Evolutionary conservation across 2,329 filamentous ascomycete genomes (phyloP).

Genomic region (Tolypocladium tropicale): DNA sequence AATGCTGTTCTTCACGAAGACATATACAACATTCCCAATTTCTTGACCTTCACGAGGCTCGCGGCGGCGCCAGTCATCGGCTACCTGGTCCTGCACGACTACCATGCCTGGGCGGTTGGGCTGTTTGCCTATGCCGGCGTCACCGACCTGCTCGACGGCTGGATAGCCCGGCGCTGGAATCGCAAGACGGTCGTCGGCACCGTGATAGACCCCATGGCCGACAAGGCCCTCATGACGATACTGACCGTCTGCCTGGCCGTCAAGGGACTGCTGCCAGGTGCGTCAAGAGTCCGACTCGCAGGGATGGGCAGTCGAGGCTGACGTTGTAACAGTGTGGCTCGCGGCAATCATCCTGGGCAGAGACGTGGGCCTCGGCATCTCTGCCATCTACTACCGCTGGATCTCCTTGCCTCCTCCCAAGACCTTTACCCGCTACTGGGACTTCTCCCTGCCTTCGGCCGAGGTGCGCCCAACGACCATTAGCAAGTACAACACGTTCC

Average conservation of each 20-base stretch:
- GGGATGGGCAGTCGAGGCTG: not conserved
- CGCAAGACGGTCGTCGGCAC: conserved; percentile 89
- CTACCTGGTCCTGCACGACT: conserved; percentile 77
- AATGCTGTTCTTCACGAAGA: conserved; percentile 54
- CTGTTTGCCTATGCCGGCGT: conserved; percentile 89
- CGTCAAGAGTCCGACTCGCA: conserved; percentile 16
- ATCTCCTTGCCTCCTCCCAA: conserved; percentile 90
- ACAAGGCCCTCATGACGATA: conserved; percentile 93
- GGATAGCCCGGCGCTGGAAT: conserved; percentile 80
- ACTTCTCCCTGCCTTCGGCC: conserved; percentile 83
- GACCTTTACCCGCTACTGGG: conserved; percentile 89
- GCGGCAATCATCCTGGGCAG: conserved; percentile 84
- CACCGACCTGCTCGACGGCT: conserved; percentile 88
- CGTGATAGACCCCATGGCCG: conserved; percentile 92
- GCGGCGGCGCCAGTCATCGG: conserved; percentile 75
- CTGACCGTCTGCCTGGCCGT: conserved; percentile 75
- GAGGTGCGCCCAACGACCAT: conserved; percentile 77
- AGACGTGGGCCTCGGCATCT: conserved; percentile 71
- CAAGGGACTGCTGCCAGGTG: conserved; percentile 72
- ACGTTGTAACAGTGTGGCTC: conserved; percentile 55
- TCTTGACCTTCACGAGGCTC: conserved; percentile 80
- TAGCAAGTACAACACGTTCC: conserved; percentile 86
- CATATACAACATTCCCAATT: conserved; percentile 93
- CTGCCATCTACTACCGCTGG: conserved; percentile 92
- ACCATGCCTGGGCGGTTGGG: conserved; percentile 66